Percentiles rank a stretch among this genome's conserved stretches.
Conservation (phyloP, 2,329 filamentous ascomycete genomes). For the Pseudocercospora fuligena region DNA sequence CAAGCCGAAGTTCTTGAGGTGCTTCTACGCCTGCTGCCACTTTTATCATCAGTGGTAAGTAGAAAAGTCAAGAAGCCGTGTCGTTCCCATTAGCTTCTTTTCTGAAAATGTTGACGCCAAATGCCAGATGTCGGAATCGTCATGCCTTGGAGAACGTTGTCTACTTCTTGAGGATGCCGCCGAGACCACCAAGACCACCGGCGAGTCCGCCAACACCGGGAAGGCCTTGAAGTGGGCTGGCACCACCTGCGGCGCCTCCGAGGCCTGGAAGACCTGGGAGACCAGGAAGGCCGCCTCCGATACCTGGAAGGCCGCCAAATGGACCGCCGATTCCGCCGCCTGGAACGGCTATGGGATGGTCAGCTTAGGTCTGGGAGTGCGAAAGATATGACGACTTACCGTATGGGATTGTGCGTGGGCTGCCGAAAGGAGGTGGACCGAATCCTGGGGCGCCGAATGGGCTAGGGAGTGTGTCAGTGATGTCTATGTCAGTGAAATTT, state of each 20-base stretch:
- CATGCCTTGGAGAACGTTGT: too few relatives aligned
- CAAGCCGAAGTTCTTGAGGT: neutral
- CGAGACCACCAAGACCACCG: neutral
- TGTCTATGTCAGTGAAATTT: too few relatives aligned
- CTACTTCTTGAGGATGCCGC: neutral
- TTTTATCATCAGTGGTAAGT: neutral
- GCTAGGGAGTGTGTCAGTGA: neutral
- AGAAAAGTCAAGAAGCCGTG: neutral
- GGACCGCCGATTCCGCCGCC: too few relatives aligned
- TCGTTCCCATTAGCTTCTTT: neutral
- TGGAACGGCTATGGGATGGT: too few relatives aligned
- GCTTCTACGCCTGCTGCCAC: neutral
- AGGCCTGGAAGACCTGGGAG: too few relatives aligned
- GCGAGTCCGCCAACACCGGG: neutral
- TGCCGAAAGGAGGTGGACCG: too few relatives aligned
- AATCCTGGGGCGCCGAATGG: neutral
- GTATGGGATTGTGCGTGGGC: neutral
- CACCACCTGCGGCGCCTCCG: too few relatives aligned
- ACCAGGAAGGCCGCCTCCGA: too few relatives aligned
- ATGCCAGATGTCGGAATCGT: neutral
- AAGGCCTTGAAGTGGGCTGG: too few relatives aligned
- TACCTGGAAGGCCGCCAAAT: too few relatives aligned
- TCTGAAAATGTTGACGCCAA: neutral
- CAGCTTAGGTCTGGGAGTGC: too few relatives aligned
- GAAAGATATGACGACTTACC: neutral